phyloP scores from a whole-genome alignment of 2,329 filamentous ascomycete species.

The Aspergillus hortae region DNA sequence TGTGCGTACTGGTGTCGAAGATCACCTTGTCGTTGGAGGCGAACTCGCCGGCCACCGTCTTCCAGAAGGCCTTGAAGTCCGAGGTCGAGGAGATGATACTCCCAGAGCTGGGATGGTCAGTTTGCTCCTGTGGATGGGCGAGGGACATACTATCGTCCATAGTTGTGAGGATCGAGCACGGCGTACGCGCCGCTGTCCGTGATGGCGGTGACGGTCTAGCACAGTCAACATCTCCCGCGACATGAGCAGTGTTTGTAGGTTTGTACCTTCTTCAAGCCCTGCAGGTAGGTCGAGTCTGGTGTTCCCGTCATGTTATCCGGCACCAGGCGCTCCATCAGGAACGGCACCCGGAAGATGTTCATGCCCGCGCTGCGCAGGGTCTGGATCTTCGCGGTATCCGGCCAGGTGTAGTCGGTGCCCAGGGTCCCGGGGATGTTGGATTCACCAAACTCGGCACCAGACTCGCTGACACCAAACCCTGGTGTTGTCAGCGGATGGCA shows the following conservation, averaged over 20 bases:
- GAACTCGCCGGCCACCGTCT: slow-evolving; percentile 53
- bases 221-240: not conserved
- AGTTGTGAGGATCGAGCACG: slow-evolving; percentile 61
- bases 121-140: not conserved
- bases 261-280: slow-evolving; percentile 31
- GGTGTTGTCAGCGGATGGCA: not conserved
- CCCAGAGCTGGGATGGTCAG: slow-evolving; percentile 10
- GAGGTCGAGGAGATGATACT: slow-evolving; percentile 37
- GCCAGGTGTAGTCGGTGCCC: slow-evolving; percentile 62
- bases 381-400: slow-evolving; percentile 50
- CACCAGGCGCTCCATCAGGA: slow-evolving; percentile 55
- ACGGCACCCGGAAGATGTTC: slow-evolving; percentile 57
- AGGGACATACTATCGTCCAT: slow-evolving; percentile 38
- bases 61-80: slow-evolving; percentile 59
- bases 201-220: slow-evolving; percentile 34
- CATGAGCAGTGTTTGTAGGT: not conserved
- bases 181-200: slow-evolving; percentile 50
- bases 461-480: slow-evolving; percentile 52
- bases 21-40: slow-evolving; percentile 54
- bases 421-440: slow-evolving; percentile 53
- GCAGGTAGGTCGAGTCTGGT: slow-evolving; percentile 42
- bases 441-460: slow-evolving; percentile 64
- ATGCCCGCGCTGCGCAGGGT: slow-evolving; percentile 51
- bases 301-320: slow-evolving; percentile 43
- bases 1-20: slow-evolving; percentile 54